Evolutionary conservation across 2,329 filamentous ascomycete genomes (phyloP).

Genomic region (Sarocladium strictum): DNA sequence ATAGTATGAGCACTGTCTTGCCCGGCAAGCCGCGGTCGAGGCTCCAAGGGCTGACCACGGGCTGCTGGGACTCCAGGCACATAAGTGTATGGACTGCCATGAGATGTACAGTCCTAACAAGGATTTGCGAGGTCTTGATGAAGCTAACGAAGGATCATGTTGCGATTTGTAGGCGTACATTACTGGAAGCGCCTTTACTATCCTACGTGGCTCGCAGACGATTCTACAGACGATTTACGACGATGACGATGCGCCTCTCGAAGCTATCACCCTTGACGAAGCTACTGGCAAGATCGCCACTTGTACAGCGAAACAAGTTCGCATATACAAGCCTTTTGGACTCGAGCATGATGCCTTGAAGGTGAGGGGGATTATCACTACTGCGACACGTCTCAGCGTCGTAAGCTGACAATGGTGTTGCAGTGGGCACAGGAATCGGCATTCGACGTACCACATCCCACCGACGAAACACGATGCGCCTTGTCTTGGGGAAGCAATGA

Average conservation of each 20-base stretch:
- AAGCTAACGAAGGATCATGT: slow-evolving; percentile 10
- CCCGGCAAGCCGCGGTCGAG: slow-evolving; percentile 73
- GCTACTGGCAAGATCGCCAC: slow-evolving; percentile 78
- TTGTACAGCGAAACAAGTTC: slow-evolving; percentile 59
- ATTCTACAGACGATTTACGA: slow-evolving; percentile 90
- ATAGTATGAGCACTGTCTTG: slow-evolving; percentile 70
- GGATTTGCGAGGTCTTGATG: too few relatives aligned
- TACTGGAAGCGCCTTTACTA: slow-evolving; percentile 78
- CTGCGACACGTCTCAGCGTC: background rate
- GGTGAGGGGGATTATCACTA: slow-evolving; percentile 40
- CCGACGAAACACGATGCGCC: slow-evolving; percentile 29
- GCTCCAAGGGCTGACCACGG: slow-evolving; percentile 71
- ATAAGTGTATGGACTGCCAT: slow-evolving; percentile 55
- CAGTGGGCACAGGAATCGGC: slow-evolving; percentile 61
- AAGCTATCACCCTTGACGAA: slow-evolving; percentile 77
- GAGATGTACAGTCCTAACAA: background rate
- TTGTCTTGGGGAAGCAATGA: slow-evolving; percentile 85
- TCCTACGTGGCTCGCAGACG: slow-evolving; percentile 67
- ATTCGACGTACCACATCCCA: slow-evolving; percentile 38
- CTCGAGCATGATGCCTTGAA: slow-evolving; percentile 66
- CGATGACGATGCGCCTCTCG: slow-evolving; percentile 62
- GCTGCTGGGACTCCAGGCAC: slow-evolving; percentile 65
- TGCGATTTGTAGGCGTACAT: slow-evolving; percentile 66
- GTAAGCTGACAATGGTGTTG: slow-evolving; percentile 17
- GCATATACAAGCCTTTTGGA: slow-evolving; percentile 72